Conservation (phyloP, 192 early-diverging fungal genomes). For the Phycomyces nitens region DNA sequence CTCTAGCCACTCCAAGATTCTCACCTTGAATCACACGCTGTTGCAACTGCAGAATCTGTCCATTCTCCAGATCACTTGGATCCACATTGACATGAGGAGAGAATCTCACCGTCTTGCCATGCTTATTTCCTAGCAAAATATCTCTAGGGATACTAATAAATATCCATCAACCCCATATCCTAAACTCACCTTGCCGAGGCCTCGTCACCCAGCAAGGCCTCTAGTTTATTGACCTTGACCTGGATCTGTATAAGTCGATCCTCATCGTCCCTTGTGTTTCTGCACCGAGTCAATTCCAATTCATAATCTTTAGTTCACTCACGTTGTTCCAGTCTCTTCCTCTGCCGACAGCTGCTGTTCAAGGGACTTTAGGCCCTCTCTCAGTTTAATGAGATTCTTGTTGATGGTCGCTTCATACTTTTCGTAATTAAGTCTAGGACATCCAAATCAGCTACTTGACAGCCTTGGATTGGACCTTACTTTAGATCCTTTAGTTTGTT, state of each 20-base stretch:
- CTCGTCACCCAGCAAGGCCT: slow-evolving; percentile 44
- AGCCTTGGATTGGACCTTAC: no score
- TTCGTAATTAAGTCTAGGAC: slow-evolving; percentile 46
- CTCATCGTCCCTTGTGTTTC: slow-evolving; percentile 52
- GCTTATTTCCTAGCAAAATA: slow-evolving; percentile 35
- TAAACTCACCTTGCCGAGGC: slow-evolving; percentile 41
- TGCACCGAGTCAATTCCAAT: slow-evolving; percentile 51
- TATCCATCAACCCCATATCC: no score
- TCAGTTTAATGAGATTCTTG: slow-evolving; percentile 47
- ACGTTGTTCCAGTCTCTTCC: slow-evolving; percentile 54
- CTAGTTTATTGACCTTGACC: slow-evolving; percentile 58
- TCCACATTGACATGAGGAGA: slow-evolving; percentile 31
- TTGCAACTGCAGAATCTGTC: slow-evolving; percentile 58
- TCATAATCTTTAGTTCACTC: slow-evolving; percentile 31
- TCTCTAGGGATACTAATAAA: slow-evolving; percentile 23
- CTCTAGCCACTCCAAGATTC: no score
- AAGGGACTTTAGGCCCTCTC: slow-evolving; percentile 48
- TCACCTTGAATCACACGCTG: slow-evolving; percentile 65
- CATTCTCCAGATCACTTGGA: slow-evolving; percentile 39
- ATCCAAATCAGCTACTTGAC: no score
- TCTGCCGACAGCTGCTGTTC: slow-evolving; percentile 53
- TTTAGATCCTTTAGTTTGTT: slow-evolving; percentile 44
- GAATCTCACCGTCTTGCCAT: neutral
- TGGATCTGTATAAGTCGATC: slow-evolving; percentile 60
- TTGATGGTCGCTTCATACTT: slow-evolving; percentile 53